Evolutionary conservation across 169 alveolate genomes (phyloP), one percentile per base, ranked within the genome.

Genomic region (Plasmodium fragile): DNA sequence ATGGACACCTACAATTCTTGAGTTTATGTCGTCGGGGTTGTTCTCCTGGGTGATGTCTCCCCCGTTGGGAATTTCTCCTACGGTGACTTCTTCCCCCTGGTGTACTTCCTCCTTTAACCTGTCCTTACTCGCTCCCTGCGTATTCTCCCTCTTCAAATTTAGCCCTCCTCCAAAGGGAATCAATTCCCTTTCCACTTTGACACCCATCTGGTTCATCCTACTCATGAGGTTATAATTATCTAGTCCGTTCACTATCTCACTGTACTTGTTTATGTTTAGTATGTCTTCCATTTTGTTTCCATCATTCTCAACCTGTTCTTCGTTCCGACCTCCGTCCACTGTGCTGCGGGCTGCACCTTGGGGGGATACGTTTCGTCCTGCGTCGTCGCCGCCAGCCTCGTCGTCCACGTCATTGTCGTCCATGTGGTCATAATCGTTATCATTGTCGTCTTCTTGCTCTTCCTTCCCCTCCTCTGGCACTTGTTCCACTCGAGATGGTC

Each of bases 1-100:
- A 53, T 95, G 95, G 2, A 96, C 97, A 30, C 97, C 96, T 5
- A 95, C 94, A 5, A 92, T 93, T 22, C 95, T 81, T 6, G 95
- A 83, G 18, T 90, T 91, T 16, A 92, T 95, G 41, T 95, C 96
- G 72, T 94, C 95, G 3, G 59, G 83, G 39, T 82, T 92, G 70
- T 84, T 71, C 10, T 92, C 95, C 53, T 36, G 93, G 49, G 78
- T 52, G 22, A 49, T 18, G 1, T 49, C 59, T 49, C 59, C 59
- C 59, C 59, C 59, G 59, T 49, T 49, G 59, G 0, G 0, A 7
- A 3, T 2, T 7, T 7, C 11, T 1, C 11, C 36, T n/a, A 41
- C n/a, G 89, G 13, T 4, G n/a, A 30, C 43, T 39, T 75, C 72
- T 36, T 82, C 89, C 82, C 49, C 65, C 41, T 78, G 7, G 25